Conservation (phyloP, 208 protist species). For the Leptomonas pyrrhocoris region DNA sequence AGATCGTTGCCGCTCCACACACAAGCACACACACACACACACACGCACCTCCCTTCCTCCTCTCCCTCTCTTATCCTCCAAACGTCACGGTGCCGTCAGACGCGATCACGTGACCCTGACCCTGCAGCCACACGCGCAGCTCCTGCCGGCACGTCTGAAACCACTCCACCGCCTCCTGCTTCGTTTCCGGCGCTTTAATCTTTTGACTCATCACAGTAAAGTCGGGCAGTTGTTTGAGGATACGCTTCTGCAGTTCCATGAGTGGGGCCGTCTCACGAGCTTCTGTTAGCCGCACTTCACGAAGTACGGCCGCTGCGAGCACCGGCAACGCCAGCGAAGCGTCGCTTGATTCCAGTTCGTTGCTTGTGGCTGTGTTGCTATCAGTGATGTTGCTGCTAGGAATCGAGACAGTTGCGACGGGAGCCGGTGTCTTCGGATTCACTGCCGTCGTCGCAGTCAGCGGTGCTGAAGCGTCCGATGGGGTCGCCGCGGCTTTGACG, state of each 20-base stretch:
- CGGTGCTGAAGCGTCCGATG: too few relatives aligned
- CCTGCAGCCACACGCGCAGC: constrained; percentile 54
- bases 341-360: background rate
- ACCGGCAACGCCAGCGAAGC: constrained; percentile 13
- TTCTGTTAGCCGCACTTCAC: constrained; percentile 13
- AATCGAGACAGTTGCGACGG: too few relatives aligned
- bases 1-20: background rate
- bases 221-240: constrained; percentile 68
- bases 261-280: constrained; percentile 41
- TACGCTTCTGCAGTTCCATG: constrained; percentile 64
- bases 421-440: too few relatives aligned
- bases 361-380: background rate
- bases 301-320: constrained; percentile 26
- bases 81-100: constrained; percentile 64
- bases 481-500: too few relatives aligned
- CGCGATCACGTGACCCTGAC: constrained; percentile 59
- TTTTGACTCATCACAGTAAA: constrained; percentile 64
- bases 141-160: constrained; percentile 54
- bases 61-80: constrained; percentile 2
- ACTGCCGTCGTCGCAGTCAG: too few relatives aligned
- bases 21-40: background rate
- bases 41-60: background rate
- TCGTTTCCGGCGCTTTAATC: constrained; percentile 44
- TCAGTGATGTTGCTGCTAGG: too few relatives aligned
- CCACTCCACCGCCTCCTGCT: constrained; percentile 69